These are phyloP conservation scores for Periconia macrospinosa DNA, from an alignment of 2,329 filamentous ascomycete species.

Conservation along the genomic window DNA sequence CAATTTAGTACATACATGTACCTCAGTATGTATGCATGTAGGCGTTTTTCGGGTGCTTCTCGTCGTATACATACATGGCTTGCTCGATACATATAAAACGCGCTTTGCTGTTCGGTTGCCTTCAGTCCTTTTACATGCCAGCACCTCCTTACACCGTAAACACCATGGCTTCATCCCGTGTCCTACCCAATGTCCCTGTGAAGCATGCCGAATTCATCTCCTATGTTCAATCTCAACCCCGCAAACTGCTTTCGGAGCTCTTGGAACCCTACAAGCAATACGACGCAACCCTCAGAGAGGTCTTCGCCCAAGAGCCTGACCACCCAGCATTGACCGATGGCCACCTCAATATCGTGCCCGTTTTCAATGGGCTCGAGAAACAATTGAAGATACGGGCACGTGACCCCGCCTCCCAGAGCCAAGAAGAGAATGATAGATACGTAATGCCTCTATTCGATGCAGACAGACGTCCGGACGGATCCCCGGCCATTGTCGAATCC, in stretches of 20 bases:
- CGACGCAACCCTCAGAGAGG: conserved; percentile 66
- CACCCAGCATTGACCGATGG: conserved; percentile 61
- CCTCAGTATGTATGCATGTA: too few species aligned
- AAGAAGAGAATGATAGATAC: conserved; percentile 64
- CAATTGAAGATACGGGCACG: conserved; percentile 66
- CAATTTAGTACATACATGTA: too few species aligned
- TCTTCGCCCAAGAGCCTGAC: conserved; percentile 69
- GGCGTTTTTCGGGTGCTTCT: too few species aligned
- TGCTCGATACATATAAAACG: neutral
- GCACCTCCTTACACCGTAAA: neutral
- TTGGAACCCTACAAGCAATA: conserved; percentile 68
- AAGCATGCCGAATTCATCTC: conserved; percentile 47
- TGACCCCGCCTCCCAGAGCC: conserved; percentile 59
- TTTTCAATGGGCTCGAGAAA: conserved; percentile 60
- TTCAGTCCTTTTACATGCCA: neutral
- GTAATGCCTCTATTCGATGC: conserved; percentile 68
- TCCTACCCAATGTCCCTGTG: conserved; percentile 42
- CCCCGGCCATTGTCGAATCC: conserved; percentile 67
- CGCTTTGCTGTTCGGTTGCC: neutral
- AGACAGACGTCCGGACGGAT: conserved; percentile 63
- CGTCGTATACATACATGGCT: too few species aligned
- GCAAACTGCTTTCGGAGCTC: conserved; percentile 59
- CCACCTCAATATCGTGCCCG: conserved; percentile 65
- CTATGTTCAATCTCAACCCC: conserved; percentile 59
- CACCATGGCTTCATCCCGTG: conserved; percentile 10